These are phyloP conservation scores for Spizellomyces sp. DNA, from an alignment of 192 early-diverging fungal genomes.

Conservation along the genomic window DNA sequence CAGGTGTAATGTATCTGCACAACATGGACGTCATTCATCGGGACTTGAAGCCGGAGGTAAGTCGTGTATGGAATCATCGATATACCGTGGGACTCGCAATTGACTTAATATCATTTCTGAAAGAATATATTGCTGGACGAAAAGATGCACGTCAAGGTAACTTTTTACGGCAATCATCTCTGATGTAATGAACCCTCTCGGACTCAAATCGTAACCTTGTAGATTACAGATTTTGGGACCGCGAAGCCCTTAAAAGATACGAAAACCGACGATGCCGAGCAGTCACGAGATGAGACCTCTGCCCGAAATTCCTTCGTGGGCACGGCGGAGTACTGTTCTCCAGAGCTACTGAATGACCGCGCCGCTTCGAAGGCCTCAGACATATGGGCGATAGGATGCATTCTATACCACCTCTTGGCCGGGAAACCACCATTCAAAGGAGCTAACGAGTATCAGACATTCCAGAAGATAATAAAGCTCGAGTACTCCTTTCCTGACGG, in stretches of 20 bases:
- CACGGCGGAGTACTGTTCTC: slow-evolving; percentile 98
- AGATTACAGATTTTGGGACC: slow-evolving; percentile 95
- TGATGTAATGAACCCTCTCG: slow-evolving; percentile 39
- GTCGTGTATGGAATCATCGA: background rate
- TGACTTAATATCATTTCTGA: background rate
- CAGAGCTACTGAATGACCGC: slow-evolving; percentile 91
- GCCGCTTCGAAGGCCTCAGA: slow-evolving; percentile 57
- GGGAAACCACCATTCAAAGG: slow-evolving; percentile 95
- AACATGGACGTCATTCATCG: slow-evolving; percentile 83
- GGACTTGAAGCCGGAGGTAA: slow-evolving; percentile 91
- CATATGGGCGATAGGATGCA: slow-evolving; percentile 76
- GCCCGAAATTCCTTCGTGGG: slow-evolving; percentile 93
- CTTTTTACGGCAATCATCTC: background rate
- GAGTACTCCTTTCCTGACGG: slow-evolving; percentile 82
- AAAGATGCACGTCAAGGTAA: slow-evolving; percentile 84
- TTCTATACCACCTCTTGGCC: slow-evolving; percentile 88
- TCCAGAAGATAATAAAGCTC: slow-evolving; percentile 90
- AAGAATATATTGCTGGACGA: slow-evolving; percentile 80
- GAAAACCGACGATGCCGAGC: slow-evolving; percentile 1
- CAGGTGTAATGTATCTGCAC: slow-evolving; percentile 90
- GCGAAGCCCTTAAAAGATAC: slow-evolving; percentile 68
- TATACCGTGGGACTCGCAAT: background rate
- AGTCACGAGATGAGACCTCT: slow-evolving; percentile 19
- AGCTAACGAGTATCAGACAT: slow-evolving; percentile 93
- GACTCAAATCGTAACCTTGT: slow-evolving; percentile 68